Percentiles rank a stretch among this genome's conserved stretches.
phyloP scores from a whole-genome alignment of 2,329 filamentous ascomycete species.

The Botrytis aclada region DNA sequence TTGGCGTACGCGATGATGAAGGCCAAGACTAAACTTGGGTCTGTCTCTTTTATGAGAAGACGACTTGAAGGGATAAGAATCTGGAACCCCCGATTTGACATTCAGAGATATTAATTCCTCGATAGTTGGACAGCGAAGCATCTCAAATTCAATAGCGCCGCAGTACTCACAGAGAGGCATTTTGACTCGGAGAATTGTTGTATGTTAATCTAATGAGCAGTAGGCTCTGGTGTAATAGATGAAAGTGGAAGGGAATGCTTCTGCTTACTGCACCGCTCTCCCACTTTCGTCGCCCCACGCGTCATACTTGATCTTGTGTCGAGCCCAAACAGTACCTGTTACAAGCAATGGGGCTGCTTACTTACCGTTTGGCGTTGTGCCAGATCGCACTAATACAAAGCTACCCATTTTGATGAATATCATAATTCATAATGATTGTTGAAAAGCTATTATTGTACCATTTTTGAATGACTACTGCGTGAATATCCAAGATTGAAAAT shows the following conservation, averaged over 20 bases:
- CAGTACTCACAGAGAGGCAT: background rate
- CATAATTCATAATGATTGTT: background rate
- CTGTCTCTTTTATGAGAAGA: background rate
- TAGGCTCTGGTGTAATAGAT: background rate
- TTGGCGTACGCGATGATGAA: background rate
- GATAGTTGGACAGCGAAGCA: slow-evolving; percentile 4
- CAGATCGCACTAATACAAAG: background rate
- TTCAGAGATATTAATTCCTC: background rate
- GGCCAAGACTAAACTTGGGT: background rate
- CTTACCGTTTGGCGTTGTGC: background rate
- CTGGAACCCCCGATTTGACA: background rate
- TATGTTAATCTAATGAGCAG: background rate
- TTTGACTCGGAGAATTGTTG: background rate
- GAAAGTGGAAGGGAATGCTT: background rate
- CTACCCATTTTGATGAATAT: background rate
- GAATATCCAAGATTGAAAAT: background rate
- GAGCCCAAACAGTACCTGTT: background rate
- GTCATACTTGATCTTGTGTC: background rate
- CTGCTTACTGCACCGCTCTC: background rate
- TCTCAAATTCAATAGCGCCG: background rate
- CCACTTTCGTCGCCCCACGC: background rate
- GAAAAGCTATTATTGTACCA: background rate
- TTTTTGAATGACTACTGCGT: background rate
- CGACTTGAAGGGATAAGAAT: background rate
- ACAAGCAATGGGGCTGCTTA: background rate